These are phyloP conservation scores for Thalassia testudinum DNA, from an alignment of 116 monocot species.

Conservation along the genomic window DNA sequence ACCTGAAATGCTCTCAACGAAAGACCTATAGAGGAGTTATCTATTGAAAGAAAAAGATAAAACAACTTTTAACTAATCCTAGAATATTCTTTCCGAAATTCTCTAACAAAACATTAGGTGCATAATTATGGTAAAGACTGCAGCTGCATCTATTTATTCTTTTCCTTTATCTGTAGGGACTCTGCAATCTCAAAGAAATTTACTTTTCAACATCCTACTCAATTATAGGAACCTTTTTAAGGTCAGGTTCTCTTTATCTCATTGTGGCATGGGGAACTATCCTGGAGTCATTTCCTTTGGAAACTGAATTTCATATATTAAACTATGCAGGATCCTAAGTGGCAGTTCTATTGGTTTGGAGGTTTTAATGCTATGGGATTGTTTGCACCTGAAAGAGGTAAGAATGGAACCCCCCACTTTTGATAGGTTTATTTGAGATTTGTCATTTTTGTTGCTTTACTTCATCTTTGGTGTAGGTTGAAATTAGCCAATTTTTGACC, in stretches of 20 bases:
- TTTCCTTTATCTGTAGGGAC: conserved; percentile 23
- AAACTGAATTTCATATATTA: conserved; percentile 11
- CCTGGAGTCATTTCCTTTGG: conserved; percentile 2
- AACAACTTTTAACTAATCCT: too few species aligned
- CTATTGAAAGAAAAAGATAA: too few species aligned
- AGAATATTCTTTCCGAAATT: too few species aligned
- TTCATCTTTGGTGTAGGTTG: conserved; percentile 21
- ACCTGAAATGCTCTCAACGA: too few species aligned
- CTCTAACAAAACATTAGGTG: too few species aligned
- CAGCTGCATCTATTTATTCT: too few species aligned
- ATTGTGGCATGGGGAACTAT: background rate
- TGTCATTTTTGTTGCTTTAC: background rate
- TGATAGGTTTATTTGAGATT: background rate
- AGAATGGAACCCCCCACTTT: conserved; percentile 5
- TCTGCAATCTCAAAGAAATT: conserved; percentile 34
- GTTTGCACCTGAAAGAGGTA: conserved; percentile 68
- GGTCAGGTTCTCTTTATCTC: conserved; percentile 15
- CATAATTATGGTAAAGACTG: too few species aligned
- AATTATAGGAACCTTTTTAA: conserved; percentile 48
- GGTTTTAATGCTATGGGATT: conserved; percentile 53
- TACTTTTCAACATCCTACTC: conserved; percentile 57
- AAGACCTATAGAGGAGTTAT: too few species aligned
- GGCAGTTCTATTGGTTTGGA: conserved; percentile 30
- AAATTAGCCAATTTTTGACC: conserved; percentile 42
- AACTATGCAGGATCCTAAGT: conserved; percentile 37